phyloP scores from a whole-genome alignment of 331 rosid species.

The Arachis monticola region DNA sequence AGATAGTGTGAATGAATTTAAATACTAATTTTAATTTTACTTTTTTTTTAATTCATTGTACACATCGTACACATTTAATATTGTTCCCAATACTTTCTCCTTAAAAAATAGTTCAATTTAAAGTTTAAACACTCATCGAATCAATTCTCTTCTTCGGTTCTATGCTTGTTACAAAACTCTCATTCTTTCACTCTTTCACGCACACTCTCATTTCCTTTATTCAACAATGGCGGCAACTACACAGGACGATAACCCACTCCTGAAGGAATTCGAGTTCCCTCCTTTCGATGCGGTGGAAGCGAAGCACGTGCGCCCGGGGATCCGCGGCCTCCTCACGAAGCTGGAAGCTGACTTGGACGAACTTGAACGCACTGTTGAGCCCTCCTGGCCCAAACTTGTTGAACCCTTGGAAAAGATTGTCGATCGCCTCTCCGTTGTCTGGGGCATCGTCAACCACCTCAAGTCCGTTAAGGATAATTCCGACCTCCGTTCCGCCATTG shows the following conservation, averaged over 20 bases:
- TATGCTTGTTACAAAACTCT: too few relatives aligned
- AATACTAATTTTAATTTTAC: too few relatives aligned
- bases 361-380: conserved; percentile 78
- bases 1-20: too few relatives aligned
- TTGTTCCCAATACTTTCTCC: too few relatives aligned
- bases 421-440: conserved; percentile 72
- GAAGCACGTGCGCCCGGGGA: conserved; percentile 80
- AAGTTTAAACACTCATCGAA: too few relatives aligned
- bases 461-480: conserved; percentile 86
- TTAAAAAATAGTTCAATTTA: too few relatives aligned
- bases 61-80: too few relatives aligned
- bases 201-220: background rate
- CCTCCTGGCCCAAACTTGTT: conserved; percentile 88
- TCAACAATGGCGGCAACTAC: conserved; percentile 58
- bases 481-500: conserved; percentile 90
- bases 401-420: conserved; percentile 91
- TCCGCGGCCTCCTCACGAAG: conserved; percentile 68
- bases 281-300: conserved; percentile 83
- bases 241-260: conserved; percentile 68
- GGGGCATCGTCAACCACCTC: conserved; percentile 93
- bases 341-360: conserved; percentile 82
- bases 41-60: too few relatives aligned
- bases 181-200: too few relatives aligned
- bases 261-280: conserved; percentile 76
- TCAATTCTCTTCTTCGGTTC: too few relatives aligned